Percentiles rank a stretch among this genome's conserved stretches.
phyloP scores from a whole-genome alignment of 371 early-diverging fungal species.

The Saksenaea oblongispora region DNA sequence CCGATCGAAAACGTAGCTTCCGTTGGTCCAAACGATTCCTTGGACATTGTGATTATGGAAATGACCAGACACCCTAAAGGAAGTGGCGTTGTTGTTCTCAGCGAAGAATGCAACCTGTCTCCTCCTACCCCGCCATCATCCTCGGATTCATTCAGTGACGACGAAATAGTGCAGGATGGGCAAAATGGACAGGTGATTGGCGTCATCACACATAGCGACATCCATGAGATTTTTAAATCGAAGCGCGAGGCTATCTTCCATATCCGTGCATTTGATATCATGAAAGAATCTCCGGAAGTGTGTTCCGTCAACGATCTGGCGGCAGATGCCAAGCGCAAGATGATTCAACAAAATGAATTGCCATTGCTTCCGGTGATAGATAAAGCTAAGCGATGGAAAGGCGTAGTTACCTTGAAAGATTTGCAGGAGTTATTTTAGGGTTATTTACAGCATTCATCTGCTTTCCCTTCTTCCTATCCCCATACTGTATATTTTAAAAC shows the following conservation, averaged over 20 bases:
- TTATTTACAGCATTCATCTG: not conserved
- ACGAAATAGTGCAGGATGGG: constrained; percentile 5
- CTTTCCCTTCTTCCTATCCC: not conserved
- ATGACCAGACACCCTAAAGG: constrained; percentile 47
- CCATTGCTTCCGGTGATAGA: constrained; percentile 43
- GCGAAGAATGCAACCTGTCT: not conserved
- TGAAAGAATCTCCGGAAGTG: constrained; percentile 32
- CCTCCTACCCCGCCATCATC: constrained; percentile 34
- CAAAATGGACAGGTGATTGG: constrained; percentile 25
- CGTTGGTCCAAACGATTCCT: constrained; percentile 25
- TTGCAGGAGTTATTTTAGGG: constrained; percentile 47
- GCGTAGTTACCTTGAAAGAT: constrained; percentile 47
- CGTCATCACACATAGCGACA: constrained; percentile 46
- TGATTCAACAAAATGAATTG: constrained; percentile 25
- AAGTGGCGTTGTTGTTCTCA: constrained; percentile 40
- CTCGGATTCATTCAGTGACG: constrained; percentile 20
- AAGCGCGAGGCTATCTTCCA: constrained; percentile 40
- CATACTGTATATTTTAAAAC: not conserved
- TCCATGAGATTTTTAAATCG: constrained; percentile 37
- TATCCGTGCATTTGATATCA: constrained; percentile 39
- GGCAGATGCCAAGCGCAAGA: constrained; percentile 35
- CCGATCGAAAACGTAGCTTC: constrained; percentile 26
- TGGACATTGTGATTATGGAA: constrained; percentile 48
- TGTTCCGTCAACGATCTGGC: constrained; percentile 35
- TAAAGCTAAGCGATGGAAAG: constrained; percentile 29